These are phyloP conservation scores for Gracilaria domingensis DNA, from an alignment of 23 red algal species.

Conservation along the genomic window DNA sequence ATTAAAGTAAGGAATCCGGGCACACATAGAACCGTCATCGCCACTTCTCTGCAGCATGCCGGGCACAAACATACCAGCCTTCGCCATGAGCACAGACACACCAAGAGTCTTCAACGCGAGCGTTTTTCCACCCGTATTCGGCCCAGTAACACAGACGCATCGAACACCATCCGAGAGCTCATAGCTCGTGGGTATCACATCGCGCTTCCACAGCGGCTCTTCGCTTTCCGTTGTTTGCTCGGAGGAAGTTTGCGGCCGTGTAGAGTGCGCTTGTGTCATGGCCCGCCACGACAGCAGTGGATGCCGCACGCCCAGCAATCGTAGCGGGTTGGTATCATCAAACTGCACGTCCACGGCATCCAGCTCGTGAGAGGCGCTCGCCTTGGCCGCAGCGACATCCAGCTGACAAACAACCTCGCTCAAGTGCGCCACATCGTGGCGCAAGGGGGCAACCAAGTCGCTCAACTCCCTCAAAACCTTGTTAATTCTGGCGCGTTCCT, in stretches of 20 bases:
- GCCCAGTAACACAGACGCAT: conserved; percentile 90
- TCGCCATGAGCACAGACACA: conserved; percentile 86
- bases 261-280: conserved; percentile 22
- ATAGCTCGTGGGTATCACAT: conserved; percentile 86
- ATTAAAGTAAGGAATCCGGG: conserved; percentile 91
- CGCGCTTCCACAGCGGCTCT: conserved; percentile 30
- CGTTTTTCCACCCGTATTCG: conserved; percentile 98
- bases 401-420: conserved; percentile 53
- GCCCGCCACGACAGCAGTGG: conserved; percentile 80
- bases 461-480: conserved; percentile 65
- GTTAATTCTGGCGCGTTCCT: conserved; percentile 69
- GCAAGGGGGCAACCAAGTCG: conserved; percentile 55
- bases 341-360: conserved; percentile 69
- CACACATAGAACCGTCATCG: conserved; percentile 45
- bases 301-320: conserved; percentile 74
- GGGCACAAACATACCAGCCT: conserved; percentile 87
- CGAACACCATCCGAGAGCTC: conserved; percentile 42
- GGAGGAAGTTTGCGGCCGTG: not conserved
- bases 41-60: not conserved
- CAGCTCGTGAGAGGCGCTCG: conserved; percentile 55
- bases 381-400: conserved; percentile 81
- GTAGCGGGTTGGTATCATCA: conserved; percentile 44
- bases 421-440: conserved; percentile 29
- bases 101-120: conserved; percentile 91
- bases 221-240: not conserved